Evolutionary conservation across 1,284 basidiomycete species (phyloP).

Genomic region (Fomitopsis schrenkii): DNA sequence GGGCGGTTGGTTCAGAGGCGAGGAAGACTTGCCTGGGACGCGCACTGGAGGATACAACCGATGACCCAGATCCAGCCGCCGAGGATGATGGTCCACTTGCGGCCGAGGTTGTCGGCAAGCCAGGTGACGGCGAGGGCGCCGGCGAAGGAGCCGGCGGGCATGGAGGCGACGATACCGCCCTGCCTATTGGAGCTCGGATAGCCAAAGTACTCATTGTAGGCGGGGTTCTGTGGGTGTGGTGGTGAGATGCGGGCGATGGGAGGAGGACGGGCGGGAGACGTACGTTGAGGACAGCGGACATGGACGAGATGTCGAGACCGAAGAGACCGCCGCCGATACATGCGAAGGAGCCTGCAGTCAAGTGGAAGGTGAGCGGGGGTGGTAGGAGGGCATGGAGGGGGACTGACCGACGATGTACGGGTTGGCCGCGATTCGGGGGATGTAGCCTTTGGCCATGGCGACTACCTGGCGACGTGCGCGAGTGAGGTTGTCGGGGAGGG

Average conservation of each 20-base stretch:
- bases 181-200: slow-evolving; percentile 50
- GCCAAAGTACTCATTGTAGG: slow-evolving; percentile 49
- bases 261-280: background rate
- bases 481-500: background rate
- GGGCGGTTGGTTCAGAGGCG: background rate
- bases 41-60: slow-evolving; percentile 66
- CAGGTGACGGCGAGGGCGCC: slow-evolving; percentile 58
- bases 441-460: slow-evolving; percentile 1
- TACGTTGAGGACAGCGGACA: slow-evolving; percentile 74
- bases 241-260: background rate
- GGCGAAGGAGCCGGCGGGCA: slow-evolving; percentile 68
- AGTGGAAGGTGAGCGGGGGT: slow-evolving; percentile 37
- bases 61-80: slow-evolving; percentile 69
- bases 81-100: slow-evolving; percentile 61
- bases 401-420: slow-evolving; percentile 3
- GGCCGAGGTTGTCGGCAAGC: slow-evolving; percentile 63
- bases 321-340: slow-evolving; percentile 78
- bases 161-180: slow-evolving; percentile 74
- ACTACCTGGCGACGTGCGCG: background rate
- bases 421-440: background rate
- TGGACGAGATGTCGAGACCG: slow-evolving; percentile 77
- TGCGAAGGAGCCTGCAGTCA: slow-evolving; percentile 60
- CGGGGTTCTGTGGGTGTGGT: slow-evolving; percentile 43
- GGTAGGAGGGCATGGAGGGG: background rate
- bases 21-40: slow-evolving; percentile 41